Evolutionary conservation across 1,139 yeast species (phyloP).

Genomic region (Nakaseomyces kungkrabaensis): DNA sequence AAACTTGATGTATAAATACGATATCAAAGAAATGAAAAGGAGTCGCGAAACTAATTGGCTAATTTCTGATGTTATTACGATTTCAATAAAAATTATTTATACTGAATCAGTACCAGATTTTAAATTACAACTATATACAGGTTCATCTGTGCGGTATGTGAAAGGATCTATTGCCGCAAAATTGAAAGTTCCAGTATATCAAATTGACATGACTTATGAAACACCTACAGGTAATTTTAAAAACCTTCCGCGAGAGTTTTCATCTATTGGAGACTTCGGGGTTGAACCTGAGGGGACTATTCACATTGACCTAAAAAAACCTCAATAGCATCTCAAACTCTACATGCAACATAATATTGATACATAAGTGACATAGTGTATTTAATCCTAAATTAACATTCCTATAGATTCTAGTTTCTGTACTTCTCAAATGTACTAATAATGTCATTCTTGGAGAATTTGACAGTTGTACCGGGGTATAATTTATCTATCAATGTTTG

Average conservation of each 20-base stretch:
- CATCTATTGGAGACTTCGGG: neutral
- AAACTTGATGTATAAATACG: conserved; percentile 13
- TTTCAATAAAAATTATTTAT: neutral
- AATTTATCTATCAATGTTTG: conserved; percentile 35
- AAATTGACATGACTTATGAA: neutral
- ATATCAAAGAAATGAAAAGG: neutral
- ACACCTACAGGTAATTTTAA: neutral
- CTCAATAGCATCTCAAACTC: too few species aligned
- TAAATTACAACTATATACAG: neutral
- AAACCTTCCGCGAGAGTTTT: neutral
- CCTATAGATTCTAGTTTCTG: conserved; percentile 12
- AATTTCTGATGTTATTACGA: neutral
- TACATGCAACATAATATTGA: too few species aligned
- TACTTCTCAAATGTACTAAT: conserved; percentile 33
- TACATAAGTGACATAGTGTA: neutral
- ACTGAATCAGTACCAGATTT: neutral
- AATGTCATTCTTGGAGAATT: conserved; percentile 37
- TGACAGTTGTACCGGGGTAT: conserved; percentile 35
- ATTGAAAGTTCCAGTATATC: neutral
- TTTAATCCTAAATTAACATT: neutral
- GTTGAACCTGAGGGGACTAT: neutral
- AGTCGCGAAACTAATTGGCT: neutral
- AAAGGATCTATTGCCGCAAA: neutral
- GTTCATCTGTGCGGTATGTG: neutral
- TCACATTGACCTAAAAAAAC: too few species aligned